Evolutionary conservation across 345 rosid species (phyloP).

Genomic region (Aurinia saxatilis): DNA sequence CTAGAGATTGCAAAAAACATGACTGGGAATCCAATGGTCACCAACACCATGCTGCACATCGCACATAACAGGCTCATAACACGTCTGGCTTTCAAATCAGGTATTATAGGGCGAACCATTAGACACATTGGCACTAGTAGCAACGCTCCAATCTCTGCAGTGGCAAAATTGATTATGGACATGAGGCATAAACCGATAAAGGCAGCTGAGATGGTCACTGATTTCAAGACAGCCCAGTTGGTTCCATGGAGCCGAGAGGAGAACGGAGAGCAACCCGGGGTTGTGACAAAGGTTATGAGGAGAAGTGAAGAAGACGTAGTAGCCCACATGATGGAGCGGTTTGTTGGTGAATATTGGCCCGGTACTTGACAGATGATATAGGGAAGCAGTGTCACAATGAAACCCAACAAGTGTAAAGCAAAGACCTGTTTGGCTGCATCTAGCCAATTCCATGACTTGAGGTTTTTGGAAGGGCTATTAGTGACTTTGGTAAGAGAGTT

Average conservation of each 20-base stretch:
- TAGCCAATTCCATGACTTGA: slow-evolving; percentile 77
- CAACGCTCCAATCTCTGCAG: slow-evolving; percentile 86
- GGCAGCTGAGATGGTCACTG: slow-evolving; percentile 67
- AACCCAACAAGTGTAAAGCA: slow-evolving; percentile 66
- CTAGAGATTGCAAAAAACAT: slow-evolving; percentile 43
- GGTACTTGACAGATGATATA: slow-evolving; percentile 56
- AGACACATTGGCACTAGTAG: slow-evolving; percentile 69
- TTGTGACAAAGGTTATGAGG: slow-evolving; percentile 30
- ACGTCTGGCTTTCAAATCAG: slow-evolving; percentile 37
- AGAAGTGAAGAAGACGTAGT: slow-evolving; percentile 48
- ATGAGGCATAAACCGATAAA: slow-evolving; percentile 82
- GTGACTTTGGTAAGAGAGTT: slow-evolving; percentile 25
- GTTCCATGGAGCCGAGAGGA: slow-evolving; percentile 27
- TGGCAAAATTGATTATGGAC: slow-evolving; percentile 89
- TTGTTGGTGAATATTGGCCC: slow-evolving; percentile 41
- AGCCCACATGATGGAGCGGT: slow-evolving; percentile 51
- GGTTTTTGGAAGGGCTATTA: slow-evolving; percentile 17
- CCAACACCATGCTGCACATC: slow-evolving; percentile 44
- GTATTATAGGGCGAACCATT: slow-evolving; percentile 63
- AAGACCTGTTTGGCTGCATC: slow-evolving; percentile 65
- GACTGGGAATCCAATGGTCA: slow-evolving; percentile 57
- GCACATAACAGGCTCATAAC: slow-evolving; percentile 34
- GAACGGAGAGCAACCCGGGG: slow-evolving; percentile 40
- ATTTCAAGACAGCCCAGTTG: slow-evolving; percentile 67
- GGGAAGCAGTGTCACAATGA: slow-evolving; percentile 56